Conservation (phyloP, 2,329 filamentous ascomycete species). For the Cladophialophora immunda region DNA sequence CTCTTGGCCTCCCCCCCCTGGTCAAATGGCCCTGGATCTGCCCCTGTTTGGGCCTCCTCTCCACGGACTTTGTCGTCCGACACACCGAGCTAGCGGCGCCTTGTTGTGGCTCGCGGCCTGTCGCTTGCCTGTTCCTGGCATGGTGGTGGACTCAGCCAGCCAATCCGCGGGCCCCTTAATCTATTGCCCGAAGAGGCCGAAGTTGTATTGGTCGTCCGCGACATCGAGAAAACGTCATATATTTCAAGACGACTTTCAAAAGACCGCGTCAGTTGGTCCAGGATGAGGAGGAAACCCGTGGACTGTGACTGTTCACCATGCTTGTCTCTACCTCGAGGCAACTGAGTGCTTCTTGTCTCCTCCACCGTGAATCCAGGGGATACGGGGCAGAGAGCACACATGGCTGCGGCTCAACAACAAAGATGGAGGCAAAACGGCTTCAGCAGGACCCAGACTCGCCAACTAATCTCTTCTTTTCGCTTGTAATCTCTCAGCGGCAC, state of each 20-base stretch:
- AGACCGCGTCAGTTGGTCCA: too few relatives aligned
- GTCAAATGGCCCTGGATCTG: constrained; percentile 7
- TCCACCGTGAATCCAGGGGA: too few relatives aligned
- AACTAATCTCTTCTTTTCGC: constrained; percentile 6
- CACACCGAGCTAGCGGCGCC: constrained; percentile 27
- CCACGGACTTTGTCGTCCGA: constrained; percentile 36
- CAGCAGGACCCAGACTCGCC: constrained; percentile 6
- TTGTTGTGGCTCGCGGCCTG: constrained; percentile 6
- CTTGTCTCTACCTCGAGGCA: neutral
- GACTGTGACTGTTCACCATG: neutral
- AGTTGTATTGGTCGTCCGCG: neutral
- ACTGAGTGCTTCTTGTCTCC: too few relatives aligned
- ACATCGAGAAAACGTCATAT: constrained; percentile 1
- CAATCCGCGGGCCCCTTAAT: constrained; percentile 9
- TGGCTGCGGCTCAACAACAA: too few relatives aligned
- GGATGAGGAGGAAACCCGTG: too few relatives aligned
- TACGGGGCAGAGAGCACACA: too few relatives aligned
- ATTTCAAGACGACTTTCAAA: neutral
- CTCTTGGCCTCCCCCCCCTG: too few relatives aligned
- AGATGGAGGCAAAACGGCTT: too few relatives aligned
- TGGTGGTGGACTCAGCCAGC: neutral
- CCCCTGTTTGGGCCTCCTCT: constrained; percentile 22
- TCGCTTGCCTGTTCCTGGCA: constrained; percentile 4
- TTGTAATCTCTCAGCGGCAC: constrained; percentile 22
- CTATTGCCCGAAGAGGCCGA: neutral